Evolutionary conservation across 768 basidiomycete genomes (phyloP).

Genomic region (Hemileccinum impolitum): DNA sequence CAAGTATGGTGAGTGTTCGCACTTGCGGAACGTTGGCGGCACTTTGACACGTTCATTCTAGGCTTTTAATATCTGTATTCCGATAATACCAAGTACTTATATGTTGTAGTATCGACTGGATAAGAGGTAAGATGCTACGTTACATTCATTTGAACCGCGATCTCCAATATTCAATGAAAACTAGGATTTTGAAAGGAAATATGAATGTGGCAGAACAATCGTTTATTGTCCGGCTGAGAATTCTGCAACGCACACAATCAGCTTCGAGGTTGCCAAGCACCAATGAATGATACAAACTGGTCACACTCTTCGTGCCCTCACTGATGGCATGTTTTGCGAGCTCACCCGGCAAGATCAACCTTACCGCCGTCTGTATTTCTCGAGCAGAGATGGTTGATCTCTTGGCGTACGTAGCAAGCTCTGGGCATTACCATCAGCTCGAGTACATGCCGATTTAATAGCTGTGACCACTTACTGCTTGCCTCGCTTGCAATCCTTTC

Average conservation of each 20-base stretch:
- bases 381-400: constrained; percentile 73
- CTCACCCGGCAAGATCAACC: constrained; percentile 69
- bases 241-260: constrained; percentile 15
- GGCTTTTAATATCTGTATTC: constrained; percentile 20
- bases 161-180: too few species aligned
- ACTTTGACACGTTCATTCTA: constrained; percentile 1
- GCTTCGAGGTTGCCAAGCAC: background rate
- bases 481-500: constrained; percentile 55
- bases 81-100: constrained; percentile 7
- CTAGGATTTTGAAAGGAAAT: background rate
- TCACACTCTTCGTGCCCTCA: constrained; percentile 67
- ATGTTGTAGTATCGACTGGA: constrained; percentile 18
- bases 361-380: constrained; percentile 68
- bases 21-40: too few species aligned
- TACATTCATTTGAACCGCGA: constrained; percentile 13
- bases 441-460: background rate
- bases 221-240: constrained; percentile 25
- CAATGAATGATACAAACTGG: constrained; percentile 27
- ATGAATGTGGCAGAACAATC: background rate
- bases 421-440: constrained; percentile 19
- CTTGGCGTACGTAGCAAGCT: constrained; percentile 68
- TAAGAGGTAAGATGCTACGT: constrained; percentile 18
- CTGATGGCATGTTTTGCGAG: constrained; percentile 75
- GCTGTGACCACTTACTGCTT: constrained; percentile 36
- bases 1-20: constrained; percentile 70